phyloP scores from a whole-genome alignment of 257 asterid genomes.

The Solanum acaule region DNA sequence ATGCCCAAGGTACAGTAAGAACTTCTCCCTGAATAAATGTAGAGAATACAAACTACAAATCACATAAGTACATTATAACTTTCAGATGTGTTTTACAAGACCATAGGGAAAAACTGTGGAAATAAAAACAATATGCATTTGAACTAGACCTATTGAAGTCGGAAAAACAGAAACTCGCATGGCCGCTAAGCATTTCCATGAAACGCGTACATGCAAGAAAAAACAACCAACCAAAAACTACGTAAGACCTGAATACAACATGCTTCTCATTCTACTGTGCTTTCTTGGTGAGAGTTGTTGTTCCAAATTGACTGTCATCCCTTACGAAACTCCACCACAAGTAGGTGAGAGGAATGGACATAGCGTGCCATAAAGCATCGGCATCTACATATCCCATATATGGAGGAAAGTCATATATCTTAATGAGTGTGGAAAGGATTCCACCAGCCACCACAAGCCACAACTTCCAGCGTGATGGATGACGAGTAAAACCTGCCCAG shows the following conservation, averaged over 20 bases:
- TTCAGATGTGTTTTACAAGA: neutral
- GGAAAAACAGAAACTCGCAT: neutral
- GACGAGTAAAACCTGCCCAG: constrained; percentile 60
- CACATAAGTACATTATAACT: neutral
- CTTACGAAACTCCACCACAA: constrained; percentile 79
- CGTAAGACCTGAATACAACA: neutral
- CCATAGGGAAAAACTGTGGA: neutral
- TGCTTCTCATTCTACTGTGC: constrained; percentile 16
- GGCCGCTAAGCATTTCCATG: neutral
- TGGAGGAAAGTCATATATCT: constrained; percentile 74
- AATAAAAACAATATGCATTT: neutral
- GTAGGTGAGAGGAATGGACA: constrained; percentile 61
- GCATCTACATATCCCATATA: constrained; percentile 62
- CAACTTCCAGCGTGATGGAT: constrained; percentile 68
- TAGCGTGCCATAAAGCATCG: constrained; percentile 75
- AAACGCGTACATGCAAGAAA: neutral
- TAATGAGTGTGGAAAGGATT: constrained; percentile 44
- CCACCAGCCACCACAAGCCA: constrained; percentile 63
- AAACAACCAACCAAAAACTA: neutral
- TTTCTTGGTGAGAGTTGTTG: constrained; percentile 52
- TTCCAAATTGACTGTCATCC: constrained; percentile 67
- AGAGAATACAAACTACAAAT: neutral
- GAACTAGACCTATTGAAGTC: neutral
- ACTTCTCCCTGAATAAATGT: neutral
- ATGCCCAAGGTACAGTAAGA: neutral